Evolutionary conservation across 1,284 basidiomycete genomes (phyloP), one percentile per base, ranked within the genome.

Genomic region (Leccinum griseonigrum): DNA sequence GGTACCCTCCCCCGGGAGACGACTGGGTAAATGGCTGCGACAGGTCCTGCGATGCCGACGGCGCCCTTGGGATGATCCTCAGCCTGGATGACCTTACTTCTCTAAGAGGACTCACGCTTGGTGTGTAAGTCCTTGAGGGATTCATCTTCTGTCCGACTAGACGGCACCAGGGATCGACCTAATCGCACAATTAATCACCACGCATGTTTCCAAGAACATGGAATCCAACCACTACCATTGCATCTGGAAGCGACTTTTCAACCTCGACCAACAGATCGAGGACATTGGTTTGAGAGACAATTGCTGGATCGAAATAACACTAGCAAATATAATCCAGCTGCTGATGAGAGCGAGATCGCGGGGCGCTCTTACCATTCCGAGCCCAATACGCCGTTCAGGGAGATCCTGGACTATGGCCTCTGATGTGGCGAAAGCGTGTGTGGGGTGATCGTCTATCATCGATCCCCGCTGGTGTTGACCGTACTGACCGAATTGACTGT

Each of bases 1-100:
- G 86, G 69, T 88, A 89, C 0, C 86, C 85, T 22, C 87, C 87
- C 87, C 0, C 87, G 87, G 3, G 83, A 86, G 58, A 84, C 83
- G 51, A 87, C 79, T 0, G 86, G 88, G 66, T 89, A 91, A 61
- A 90, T 88, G 3, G 84, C 84, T 4, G 82, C 80, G 11, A 85
- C 82, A 0, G 82, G 76, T 2, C 86, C 85, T 2, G 85, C 83
- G 31, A 87, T 83, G 0, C 87, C 85, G 34, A 90, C 78, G 0
- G 88, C 85, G 10, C 88, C 86, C 84, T 87, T 52, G 28, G 10
- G 16, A 63, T 2, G 29, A 2, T 28, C 22, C 13, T 57, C 16
- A 60, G 51, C 3, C 3, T 3, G n/a, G 54, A 55, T 8, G 31
- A 46, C 34, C 31, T 5, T 9, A 0, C 13, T 38, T 32, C 10